Conservation (phyloP, 768 basidiomycete species). For the Suillus lakei region DNA sequence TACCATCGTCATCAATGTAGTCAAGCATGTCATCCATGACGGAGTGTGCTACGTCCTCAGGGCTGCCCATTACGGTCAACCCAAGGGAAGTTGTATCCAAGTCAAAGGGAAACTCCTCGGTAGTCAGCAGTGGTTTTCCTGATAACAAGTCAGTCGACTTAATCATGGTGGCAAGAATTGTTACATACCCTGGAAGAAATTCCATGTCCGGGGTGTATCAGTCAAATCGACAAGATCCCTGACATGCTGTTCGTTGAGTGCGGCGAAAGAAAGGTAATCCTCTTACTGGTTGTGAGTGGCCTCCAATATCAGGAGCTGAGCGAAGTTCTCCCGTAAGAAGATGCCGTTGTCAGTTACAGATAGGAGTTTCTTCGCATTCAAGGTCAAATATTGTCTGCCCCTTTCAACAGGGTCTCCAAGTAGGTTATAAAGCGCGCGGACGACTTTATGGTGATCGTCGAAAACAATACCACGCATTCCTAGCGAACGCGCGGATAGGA, state of each 20-base stretch:
- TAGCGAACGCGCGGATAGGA: slow-evolving; percentile 58
- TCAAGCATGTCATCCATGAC: slow-evolving; percentile 64
- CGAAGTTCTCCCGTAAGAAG: slow-evolving; percentile 55
- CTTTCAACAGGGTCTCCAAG: slow-evolving; percentile 51
- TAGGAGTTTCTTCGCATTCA: slow-evolving; percentile 43
- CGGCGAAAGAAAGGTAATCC: slow-evolving; percentile 5
- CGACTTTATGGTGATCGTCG: slow-evolving; percentile 44
- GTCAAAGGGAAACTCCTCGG: slow-evolving; percentile 56
- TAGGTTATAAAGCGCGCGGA: slow-evolving; percentile 50
- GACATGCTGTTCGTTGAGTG: slow-evolving; percentile 1
- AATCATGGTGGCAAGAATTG: background rate
- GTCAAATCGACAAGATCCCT: slow-evolving; percentile 50
- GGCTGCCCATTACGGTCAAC: slow-evolving; percentile 44
- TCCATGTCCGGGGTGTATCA: slow-evolving; percentile 48
- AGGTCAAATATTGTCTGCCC: slow-evolving; percentile 45
- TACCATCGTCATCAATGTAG: slow-evolving; percentile 54
- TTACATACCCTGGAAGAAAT: slow-evolving; percentile 54
- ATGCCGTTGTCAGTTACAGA: slow-evolving; percentile 51
- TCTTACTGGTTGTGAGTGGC: slow-evolving; percentile 49
- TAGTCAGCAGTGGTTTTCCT: slow-evolving; percentile 49
- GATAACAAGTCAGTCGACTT: background rate
- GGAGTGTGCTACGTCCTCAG: slow-evolving; percentile 38
- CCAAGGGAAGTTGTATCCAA: slow-evolving; percentile 63
- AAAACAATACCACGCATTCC: slow-evolving; percentile 61
- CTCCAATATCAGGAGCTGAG: slow-evolving; percentile 63